Conservation (phyloP, 805 yeast genomes). For the Myxozyma kluyveri region DNA sequence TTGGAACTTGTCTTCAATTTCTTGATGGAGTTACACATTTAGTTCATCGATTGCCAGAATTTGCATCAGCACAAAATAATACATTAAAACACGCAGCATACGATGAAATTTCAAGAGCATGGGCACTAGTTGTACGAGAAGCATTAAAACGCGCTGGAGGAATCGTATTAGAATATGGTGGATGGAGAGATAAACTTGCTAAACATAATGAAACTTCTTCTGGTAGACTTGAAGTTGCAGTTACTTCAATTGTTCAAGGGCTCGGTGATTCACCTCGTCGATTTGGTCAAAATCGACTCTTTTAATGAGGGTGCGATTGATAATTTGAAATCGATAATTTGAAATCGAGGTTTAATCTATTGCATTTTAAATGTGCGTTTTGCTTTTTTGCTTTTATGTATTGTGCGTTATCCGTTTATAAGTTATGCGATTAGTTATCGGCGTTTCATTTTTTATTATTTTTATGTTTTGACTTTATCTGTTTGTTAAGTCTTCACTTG, state of each 20-base stretch:
- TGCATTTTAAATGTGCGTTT: background rate
- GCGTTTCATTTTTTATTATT: background rate
- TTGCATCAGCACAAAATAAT: constrained; percentile 50
- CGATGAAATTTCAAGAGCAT: constrained; percentile 58
- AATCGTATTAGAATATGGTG: constrained; percentile 40
- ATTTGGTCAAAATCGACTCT: constrained; percentile 4
- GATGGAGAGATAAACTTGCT: constrained; percentile 45
- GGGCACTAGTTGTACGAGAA: constrained; percentile 50
- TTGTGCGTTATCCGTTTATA: background rate
- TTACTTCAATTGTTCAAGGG: constrained; percentile 37
- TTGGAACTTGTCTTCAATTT: constrained; percentile 56
- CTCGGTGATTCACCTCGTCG: constrained; percentile 12
- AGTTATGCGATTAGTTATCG: background rate
- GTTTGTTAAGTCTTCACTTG: no score
- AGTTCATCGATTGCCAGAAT: constrained; percentile 64
- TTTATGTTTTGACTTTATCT: no score
- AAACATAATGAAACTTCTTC: constrained; percentile 47
- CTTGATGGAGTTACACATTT: constrained; percentile 59
- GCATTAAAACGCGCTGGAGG: constrained; percentile 41
- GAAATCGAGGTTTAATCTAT: background rate
- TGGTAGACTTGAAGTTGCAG: constrained; percentile 46
- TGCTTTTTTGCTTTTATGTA: background rate
- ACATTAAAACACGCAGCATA: constrained; percentile 50
- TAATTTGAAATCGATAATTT: background rate
- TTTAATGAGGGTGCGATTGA: background rate